Conservation (phyloP, 768 basidiomycete genomes). For the Phaffia australis region DNA sequence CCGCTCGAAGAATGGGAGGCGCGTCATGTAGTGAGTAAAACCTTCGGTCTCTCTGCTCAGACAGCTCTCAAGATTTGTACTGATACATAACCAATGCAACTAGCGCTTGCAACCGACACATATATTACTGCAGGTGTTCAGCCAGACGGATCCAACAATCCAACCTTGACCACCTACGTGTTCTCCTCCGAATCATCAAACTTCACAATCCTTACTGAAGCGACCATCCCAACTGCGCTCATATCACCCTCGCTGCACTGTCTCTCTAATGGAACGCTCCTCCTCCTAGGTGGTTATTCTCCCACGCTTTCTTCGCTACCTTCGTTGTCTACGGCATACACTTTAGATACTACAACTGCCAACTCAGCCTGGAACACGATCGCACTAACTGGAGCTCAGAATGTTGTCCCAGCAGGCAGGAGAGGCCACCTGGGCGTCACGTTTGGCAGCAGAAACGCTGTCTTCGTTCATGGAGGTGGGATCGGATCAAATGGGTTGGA, state of each 20-base stretch:
- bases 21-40: slow-evolving; percentile 20
- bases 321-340: slow-evolving; percentile 12
- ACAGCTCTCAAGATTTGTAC: not conserved
- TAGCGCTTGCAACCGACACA: slow-evolving; percentile 4
- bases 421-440: slow-evolving; percentile 13
- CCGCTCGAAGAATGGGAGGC: slow-evolving; percentile 15
- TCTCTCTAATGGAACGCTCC: slow-evolving; percentile 19
- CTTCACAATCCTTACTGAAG: slow-evolving; percentile 2
- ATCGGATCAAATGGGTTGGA: slow-evolving; percentile 16
- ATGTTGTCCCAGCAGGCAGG: slow-evolving; percentile 5
- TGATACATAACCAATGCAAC: not conserved
- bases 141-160: slow-evolving; percentile 18
- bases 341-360: slow-evolving; percentile 16
- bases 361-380: slow-evolving; percentile 11
- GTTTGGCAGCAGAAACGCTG: slow-evolving; percentile 12
- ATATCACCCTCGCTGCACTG: slow-evolving; percentile 23
- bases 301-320: not conserved
- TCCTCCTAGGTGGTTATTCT: slow-evolving; percentile 23
- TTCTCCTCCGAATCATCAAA: slow-evolving; percentile 3
- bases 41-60: not conserved
- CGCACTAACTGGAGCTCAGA: slow-evolving; percentile 2
- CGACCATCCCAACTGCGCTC: slow-evolving; percentile 17
- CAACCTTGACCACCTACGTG: slow-evolving; percentile 11
- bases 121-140: slow-evolving; percentile 18
- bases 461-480: slow-evolving; percentile 20